Percentiles rank a stretch among this genome's conserved stretches.
phyloP scores from a whole-genome alignment of 495 filamentous ascomycete species.

The Lasiosphaeriaceae sp. region DNA sequence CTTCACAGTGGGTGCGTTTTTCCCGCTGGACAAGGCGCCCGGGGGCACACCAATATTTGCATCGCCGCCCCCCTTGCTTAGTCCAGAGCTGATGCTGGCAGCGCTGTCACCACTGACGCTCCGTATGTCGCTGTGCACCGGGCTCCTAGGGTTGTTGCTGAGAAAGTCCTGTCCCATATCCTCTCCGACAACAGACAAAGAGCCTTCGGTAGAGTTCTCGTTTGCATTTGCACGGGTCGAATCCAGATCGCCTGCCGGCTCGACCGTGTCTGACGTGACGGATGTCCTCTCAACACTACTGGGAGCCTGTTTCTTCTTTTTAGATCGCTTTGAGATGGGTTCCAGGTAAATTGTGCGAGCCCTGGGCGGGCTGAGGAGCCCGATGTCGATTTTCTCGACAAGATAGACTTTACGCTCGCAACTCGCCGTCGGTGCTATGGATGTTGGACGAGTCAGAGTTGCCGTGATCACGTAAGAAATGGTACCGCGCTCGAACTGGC shows the following conservation, averaged over 20 bases:
- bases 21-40: slow-evolving; percentile 9
- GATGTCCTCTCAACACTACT: slow-evolving; percentile 20
- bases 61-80: slow-evolving; percentile 34
- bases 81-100: slow-evolving; percentile 38
- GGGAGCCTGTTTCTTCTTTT: slow-evolving; percentile 44
- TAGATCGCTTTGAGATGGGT: slow-evolving; percentile 55
- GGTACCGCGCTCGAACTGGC: slow-evolving; percentile 89
- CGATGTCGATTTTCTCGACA: slow-evolving; percentile 64
- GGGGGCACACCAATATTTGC: slow-evolving; percentile 12
- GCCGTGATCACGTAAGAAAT: slow-evolving; percentile 87
- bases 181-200: slow-evolving; percentile 32
- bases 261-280: slow-evolving; percentile 22
- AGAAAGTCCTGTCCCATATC: slow-evolving; percentile 26
- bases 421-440: slow-evolving; percentile 72
- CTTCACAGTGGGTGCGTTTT: slow-evolving; percentile 20
- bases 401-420: slow-evolving; percentile 78
- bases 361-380: slow-evolving; percentile 49
- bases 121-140: slow-evolving; percentile 38
- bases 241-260: slow-evolving; percentile 33
- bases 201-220: slow-evolving; percentile 42
- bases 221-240: slow-evolving; percentile 35
- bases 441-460: slow-evolving; percentile 83
- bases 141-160: slow-evolving; percentile 25
- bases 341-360: slow-evolving; percentile 79
- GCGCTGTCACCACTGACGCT: slow-evolving; percentile 48